Evolutionary conservation across 2,329 filamentous ascomycete genomes (phyloP).

Genomic region (Colletotrichum echinochloae): DNA sequence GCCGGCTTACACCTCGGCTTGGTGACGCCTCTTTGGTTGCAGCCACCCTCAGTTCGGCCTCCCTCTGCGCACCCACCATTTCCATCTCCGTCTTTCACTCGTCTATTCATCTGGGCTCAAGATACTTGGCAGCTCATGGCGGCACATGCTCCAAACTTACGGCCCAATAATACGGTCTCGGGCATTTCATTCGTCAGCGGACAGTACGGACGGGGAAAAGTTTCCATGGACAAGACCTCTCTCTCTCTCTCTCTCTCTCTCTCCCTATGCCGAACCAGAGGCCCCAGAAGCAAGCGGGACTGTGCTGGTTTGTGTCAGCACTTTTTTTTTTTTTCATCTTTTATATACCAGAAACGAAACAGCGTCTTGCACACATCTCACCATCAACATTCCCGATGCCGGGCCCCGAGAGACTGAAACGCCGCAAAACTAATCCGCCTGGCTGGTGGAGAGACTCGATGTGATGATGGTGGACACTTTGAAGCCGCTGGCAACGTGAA

Average conservation of each 20-base stretch:
- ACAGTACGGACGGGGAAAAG: constrained; percentile 17
- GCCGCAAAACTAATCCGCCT: constrained; percentile 14
- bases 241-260: background rate
- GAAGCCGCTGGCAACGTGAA: constrained; percentile 23
- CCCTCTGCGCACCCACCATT: background rate
- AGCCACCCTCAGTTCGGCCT: constrained; percentile 8
- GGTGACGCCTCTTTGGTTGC: constrained; percentile 7
- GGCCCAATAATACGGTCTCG: background rate
- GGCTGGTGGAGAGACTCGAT: constrained; percentile 13
- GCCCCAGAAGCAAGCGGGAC: constrained; percentile 9
- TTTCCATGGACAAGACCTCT: constrained; percentile 30
- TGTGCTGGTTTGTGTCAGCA: constrained; percentile 18
- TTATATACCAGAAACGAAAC: constrained; percentile 35
- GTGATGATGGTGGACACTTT: constrained; percentile 8
- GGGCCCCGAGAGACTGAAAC: constrained; percentile 32
- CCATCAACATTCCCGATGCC: constrained; percentile 7
- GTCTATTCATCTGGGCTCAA: background rate
- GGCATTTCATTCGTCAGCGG: constrained; percentile 11
- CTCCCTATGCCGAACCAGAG: constrained; percentile 10
- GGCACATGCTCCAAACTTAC: constrained; percentile 18
- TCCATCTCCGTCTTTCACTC: background rate
- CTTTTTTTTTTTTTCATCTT: no score
- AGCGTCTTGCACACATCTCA: constrained; percentile 1
- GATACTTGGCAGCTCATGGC: background rate
- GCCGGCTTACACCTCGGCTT: constrained; percentile 18